Percentiles rank a stretch among this genome's conserved stretches.
Evolutionary conservation across 2,329 filamentous ascomycete species (phyloP).

Genomic region (Nothopassalora personata): DNA sequence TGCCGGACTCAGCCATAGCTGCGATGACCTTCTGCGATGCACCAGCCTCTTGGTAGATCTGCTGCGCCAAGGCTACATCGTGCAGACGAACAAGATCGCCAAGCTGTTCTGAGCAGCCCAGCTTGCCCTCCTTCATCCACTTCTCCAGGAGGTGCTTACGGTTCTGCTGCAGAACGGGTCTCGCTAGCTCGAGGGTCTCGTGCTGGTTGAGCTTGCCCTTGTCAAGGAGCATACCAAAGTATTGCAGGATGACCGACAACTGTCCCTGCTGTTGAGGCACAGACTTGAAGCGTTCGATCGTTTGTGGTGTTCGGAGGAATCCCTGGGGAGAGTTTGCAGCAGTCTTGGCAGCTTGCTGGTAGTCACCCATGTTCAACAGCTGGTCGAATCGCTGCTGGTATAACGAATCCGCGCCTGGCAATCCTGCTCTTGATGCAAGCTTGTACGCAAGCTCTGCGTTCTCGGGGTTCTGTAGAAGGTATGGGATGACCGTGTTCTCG

Average conservation of each 20-base stretch:
- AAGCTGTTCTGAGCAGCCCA: constrained; percentile 92
- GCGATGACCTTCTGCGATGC: constrained; percentile 91
- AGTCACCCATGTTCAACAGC: constrained; percentile 73
- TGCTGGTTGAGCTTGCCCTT: constrained; percentile 90
- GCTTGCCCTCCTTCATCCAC: constrained; percentile 94
- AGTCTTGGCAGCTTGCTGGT: constrained; percentile 84
- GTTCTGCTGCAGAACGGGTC: constrained; percentile 87
- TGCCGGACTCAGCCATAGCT: constrained; percentile 87
- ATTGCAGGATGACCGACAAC: constrained; percentile 91
- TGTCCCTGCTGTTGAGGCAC: constrained; percentile 74
- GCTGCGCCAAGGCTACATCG: constrained; percentile 79
- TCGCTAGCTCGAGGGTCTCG: constrained; percentile 88
- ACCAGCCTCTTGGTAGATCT: constrained; percentile 86
- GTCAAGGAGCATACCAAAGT: constrained; percentile 94
- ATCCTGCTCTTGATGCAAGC: constrained; percentile 86
- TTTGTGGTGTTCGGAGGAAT: constrained; percentile 89
- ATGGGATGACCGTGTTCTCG: constrained; percentile 84
- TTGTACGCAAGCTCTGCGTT: constrained; percentile 93
- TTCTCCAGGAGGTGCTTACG: constrained; percentile 95
- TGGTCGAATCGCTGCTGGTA: constrained; percentile 92
- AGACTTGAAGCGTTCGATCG: constrained; percentile 92
- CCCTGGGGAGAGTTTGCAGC: constrained; percentile 94
- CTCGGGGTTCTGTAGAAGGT: constrained; percentile 92
- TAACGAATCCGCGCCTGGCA: constrained; percentile 88
- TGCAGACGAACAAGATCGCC: constrained; percentile 89